Base-by-base conservation (phyloP, 768 basidiomycete species). In the Neoboletus brunneissimus region DNA sequence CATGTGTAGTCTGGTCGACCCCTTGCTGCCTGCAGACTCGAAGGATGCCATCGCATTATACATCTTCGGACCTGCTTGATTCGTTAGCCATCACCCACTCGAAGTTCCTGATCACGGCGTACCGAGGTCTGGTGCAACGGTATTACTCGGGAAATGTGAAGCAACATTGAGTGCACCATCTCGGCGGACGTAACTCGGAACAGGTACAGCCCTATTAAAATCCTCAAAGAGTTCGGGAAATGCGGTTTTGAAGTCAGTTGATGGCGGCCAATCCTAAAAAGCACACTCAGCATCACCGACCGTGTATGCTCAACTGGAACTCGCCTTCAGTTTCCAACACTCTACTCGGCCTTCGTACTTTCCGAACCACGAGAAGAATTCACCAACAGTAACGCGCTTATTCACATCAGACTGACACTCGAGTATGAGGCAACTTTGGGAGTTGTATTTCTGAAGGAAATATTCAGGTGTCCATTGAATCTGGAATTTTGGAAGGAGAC, bases 1-100 rank as follows among this genome's bases (percentile, higher is more conserved):
- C 91, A 96, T 93, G 63, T 97, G 95, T 49, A 97, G 73, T 55
- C 91, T 78, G 11, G 94, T 97, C 22, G 91, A 86, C 2, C 94
- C 94, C 63, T 89, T 87, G 66, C 85, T 89, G 4, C 88, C 88
- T 31, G 76, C 69, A 5, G 72, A 68, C 63, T 89, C 86, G 40
- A 77, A 80, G 4, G 88, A 88, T 11, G 86, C 85, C 75, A 92
- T 85, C 0, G 94, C 91, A 60, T 92, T 94, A 73, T 97, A 97
- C 91, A 95, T 89, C 74, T 96, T 97, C 1, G 94, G 94, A 4
- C 93, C 92, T 86, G 69, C 41, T 63, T 64, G 20, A 63, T 44
- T 43, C 11, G 44, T 67, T 20, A 67, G 54, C 45, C 15, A 42
- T 42, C 20, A 25, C 37, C 2, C 18, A 41, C 22, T 38, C 42